Conservation (phyloP, 2,329 filamentous ascomycete species). For the Parasarocladium wereldwijsianum region DNA sequence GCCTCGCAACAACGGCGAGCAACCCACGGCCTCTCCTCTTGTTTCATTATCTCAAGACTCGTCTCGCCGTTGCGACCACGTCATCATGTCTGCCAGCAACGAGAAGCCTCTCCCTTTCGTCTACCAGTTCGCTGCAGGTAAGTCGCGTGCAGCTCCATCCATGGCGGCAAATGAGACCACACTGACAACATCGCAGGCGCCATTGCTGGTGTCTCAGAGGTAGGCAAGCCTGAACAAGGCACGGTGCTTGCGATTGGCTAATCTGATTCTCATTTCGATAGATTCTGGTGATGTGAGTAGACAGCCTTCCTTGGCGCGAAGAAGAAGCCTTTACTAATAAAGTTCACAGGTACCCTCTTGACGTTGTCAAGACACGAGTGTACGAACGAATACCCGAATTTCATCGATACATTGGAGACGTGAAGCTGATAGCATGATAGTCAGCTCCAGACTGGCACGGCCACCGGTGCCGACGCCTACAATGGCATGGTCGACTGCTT, state of each 20-base stretch:
- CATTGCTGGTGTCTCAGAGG: slow-evolving; percentile 95
- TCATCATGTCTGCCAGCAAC: slow-evolving; percentile 42
- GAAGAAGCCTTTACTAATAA: neutral
- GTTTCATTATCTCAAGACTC: too few relatives aligned
- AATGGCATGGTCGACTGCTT: slow-evolving; percentile 98
- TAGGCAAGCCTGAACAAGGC: slow-evolving; percentile 32
- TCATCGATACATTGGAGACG: slow-evolving; percentile 1
- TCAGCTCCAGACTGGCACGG: slow-evolving; percentile 70
- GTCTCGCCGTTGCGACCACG: too few relatives aligned
- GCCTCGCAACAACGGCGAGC: neutral
- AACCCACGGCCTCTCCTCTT: neutral
- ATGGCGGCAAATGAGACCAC: too few relatives aligned
- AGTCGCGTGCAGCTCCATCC: too few relatives aligned
- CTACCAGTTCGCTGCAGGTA: slow-evolving; percentile 91
- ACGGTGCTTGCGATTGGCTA: too few relatives aligned
- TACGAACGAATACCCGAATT: slow-evolving; percentile 35
- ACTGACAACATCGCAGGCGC: slow-evolving; percentile 41
- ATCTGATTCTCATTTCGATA: too few relatives aligned
- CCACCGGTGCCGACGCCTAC: slow-evolving; percentile 67
- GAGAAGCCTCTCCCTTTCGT: slow-evolving; percentile 73
- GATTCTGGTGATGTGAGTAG: slow-evolving; percentile 73
- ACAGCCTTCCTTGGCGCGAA: slow-evolving; percentile 1
- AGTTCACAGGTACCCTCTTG: slow-evolving; percentile 78
- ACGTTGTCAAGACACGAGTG: slow-evolving; percentile 97
- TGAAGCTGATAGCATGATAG: slow-evolving; percentile 26